Base-by-base conservation (phyloP, 345 rosid species). In the Eucalyptus leucophloia region DNA sequence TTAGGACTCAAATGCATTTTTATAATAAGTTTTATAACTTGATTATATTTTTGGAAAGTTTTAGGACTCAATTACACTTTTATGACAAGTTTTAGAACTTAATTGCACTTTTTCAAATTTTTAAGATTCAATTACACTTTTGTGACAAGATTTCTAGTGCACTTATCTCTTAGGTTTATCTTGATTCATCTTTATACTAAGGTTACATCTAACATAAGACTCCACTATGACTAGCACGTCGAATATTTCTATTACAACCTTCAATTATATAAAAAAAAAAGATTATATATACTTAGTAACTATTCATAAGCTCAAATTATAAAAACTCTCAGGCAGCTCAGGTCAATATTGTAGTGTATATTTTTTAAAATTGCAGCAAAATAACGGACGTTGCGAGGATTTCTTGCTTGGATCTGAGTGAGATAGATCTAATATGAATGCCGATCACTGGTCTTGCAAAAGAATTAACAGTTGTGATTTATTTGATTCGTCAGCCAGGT, bases 41-140 rank as follows among this genome's bases (percentile, higher is more conserved):
- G 0, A 49, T 49, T 49, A 1, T 49, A 14, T 49, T 49, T 49
- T 49, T 49, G 14, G 0, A 14, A 14, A 49, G 1, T 5, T 49
- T 14, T 14, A 49, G 1, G 2, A 49, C 0, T 14, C 3, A 0
- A 49, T 5, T 49, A 6, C 7, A 49, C 1, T 49, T 49, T 14
- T 14, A 49, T 14, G 0, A 14, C 3, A 49, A 49, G 0, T 49
- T 49, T 2, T 49, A 49, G 1, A 3, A 49, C 0, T 49, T 49
- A 49, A 5, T 49, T 49, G 0, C 1, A 49, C 0, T 49, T 49
- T 49, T 14, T 49, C 3, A 14, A 49, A 49, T 14, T 49, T 49
- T 14, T 49, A 49, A 0, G 0, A 49, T 7, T 14, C 7, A 14
- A 49, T 49, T 14, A 49, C 3, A 49, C 3, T 14, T 14, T 49